Conservation (phyloP, 2,329 filamentous ascomycete species). For the Talaromyces amestolkiae region DNA sequence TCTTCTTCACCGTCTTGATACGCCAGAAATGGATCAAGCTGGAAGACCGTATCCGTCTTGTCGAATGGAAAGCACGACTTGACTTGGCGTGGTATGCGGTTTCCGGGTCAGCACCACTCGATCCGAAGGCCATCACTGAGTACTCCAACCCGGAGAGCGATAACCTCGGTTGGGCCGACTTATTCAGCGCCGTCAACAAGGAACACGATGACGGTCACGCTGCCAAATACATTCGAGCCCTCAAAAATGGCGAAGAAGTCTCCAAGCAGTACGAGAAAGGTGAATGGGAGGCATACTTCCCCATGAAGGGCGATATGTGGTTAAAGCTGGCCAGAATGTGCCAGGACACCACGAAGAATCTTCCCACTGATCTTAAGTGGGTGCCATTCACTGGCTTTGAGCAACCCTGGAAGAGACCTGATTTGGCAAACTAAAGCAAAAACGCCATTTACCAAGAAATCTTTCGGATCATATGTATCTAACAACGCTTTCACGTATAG, state of each 20-base stretch:
- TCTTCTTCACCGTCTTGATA: conserved; percentile 33
- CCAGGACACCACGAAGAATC: conserved; percentile 22
- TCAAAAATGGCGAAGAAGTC: conserved; percentile 33
- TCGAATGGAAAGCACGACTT: conserved; percentile 28
- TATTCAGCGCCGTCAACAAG: conserved; percentile 27
- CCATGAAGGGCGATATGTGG: conserved; percentile 28
- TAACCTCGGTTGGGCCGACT: conserved; percentile 27
- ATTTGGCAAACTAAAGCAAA: neutral
- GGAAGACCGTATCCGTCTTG: conserved; percentile 26
- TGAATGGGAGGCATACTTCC: conserved; percentile 18
- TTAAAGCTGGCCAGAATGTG: conserved; percentile 25
- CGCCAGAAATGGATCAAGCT: conserved; percentile 34
- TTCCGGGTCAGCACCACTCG: conserved; percentile 22
- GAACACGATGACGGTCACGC: conserved; percentile 38
- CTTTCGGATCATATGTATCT: neutral
- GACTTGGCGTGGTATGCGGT: conserved; percentile 28
- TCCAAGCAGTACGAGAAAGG: conserved; percentile 21
- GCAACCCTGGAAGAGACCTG: neutral
- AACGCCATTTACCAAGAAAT: neutral
- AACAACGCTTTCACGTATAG: neutral
- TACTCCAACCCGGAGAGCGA: conserved; percentile 23
- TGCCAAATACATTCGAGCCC: conserved; percentile 35
- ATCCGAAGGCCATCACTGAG: conserved; percentile 21
- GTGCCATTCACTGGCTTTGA: neutral
- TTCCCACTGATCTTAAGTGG: neutral